Conservation (phyloP, 805 yeast genomes). For the Sungouiozyma intestinalis region DNA sequence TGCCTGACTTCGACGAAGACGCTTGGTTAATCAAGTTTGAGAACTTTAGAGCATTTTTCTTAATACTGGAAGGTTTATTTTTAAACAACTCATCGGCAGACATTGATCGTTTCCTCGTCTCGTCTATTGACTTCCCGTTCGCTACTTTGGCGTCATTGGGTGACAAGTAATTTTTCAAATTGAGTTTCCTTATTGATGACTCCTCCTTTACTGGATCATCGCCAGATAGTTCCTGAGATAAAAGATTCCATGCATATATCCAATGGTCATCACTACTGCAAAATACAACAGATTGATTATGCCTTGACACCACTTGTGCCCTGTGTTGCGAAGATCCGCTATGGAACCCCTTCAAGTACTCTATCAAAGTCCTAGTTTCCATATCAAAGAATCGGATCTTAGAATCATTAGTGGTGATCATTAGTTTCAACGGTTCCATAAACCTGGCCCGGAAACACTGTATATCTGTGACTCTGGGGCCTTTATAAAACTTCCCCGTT, state of each 20-base stretch:
- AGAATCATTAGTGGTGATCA: conserved; percentile 77
- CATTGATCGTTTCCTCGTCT: background rate
- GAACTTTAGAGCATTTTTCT: background rate
- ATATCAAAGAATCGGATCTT: conserved; percentile 56
- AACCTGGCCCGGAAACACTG: conserved; percentile 32
- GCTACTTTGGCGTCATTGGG: background rate
- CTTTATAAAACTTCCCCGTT: conserved; percentile 13
- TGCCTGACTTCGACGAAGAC: background rate
- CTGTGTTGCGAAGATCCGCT: conserved; percentile 63
- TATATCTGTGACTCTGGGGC: conserved; percentile 72
- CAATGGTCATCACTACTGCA: conserved; percentile 84
- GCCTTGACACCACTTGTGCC: conserved; percentile 32
- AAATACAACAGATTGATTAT: conserved; percentile 36
- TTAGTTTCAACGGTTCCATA: conserved; percentile 29
- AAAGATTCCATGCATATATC: conserved; percentile 69
- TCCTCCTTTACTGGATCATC: background rate
- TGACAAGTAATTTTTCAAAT: background rate
- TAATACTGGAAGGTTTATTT: background rate
- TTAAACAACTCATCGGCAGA: background rate
- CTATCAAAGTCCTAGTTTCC: conserved; percentile 42
- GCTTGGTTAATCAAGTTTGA: background rate
- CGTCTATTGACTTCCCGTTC: background rate
- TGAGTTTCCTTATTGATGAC: background rate
- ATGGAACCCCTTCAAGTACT: conserved; percentile 62
- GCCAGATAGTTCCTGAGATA: conserved; percentile 12